Conservation (phyloP, 805 yeast species). For the Yamadazyma sp. region DNA sequence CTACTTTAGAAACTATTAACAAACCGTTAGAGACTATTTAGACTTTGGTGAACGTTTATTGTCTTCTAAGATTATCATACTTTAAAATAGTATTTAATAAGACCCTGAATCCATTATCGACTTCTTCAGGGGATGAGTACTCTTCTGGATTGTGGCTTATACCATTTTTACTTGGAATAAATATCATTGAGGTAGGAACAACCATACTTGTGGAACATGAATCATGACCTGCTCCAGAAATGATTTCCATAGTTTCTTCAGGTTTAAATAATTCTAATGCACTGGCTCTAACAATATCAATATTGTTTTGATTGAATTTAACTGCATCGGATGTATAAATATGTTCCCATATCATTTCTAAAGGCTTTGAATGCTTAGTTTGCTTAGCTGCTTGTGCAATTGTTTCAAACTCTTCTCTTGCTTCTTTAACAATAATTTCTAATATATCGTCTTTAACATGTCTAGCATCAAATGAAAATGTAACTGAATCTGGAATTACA, state of each 20-base stretch:
- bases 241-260: slow-evolving; percentile 41
- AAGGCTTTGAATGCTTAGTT: slow-evolving; percentile 22
- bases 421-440: slow-evolving; percentile 32
- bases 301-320: slow-evolving; percentile 48
- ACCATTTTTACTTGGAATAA: slow-evolving; percentile 38
- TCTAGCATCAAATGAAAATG: slow-evolving; percentile 57
- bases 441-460: slow-evolving; percentile 47
- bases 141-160: slow-evolving; percentile 62
- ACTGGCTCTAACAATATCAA: slow-evolving; percentile 51
- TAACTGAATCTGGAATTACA: slow-evolving; percentile 61
- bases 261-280: slow-evolving; percentile 48
- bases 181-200: slow-evolving; percentile 69
- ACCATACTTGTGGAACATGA: slow-evolving; percentile 17
- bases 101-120: slow-evolving; percentile 54
- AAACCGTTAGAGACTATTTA: too few species aligned
- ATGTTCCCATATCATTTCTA: slow-evolving; percentile 37
- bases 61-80: slow-evolving; percentile 22
- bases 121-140: slow-evolving; percentile 58
- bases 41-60: too few species aligned
- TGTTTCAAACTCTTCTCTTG: slow-evolving; percentile 31
- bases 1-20: too few species aligned
- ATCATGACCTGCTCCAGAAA: slow-evolving; percentile 70
- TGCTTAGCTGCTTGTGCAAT: slow-evolving; percentile 24
- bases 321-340: slow-evolving; percentile 53
- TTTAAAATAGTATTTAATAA: slow-evolving; percentile 42